Evolutionary conservation across 164 flowering plant genomes (phyloP).

Genomic region (Hamamelis virginiana): DNA sequence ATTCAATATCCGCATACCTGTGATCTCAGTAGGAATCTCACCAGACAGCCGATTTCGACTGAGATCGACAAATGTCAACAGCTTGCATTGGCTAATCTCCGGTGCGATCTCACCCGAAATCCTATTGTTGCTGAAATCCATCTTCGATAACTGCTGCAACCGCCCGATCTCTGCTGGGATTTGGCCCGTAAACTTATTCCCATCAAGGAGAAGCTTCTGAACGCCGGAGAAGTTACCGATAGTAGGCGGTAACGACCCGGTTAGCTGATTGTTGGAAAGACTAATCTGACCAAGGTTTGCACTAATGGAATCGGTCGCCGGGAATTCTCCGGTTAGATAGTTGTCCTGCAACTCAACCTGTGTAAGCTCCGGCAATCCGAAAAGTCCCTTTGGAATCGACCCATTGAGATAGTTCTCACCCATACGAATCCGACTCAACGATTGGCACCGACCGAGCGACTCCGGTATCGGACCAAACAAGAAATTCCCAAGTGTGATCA

Average conservation of each 20-base stretch:
- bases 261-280: slow-evolving; percentile 77
- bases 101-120: slow-evolving; percentile 70
- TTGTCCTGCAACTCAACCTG: slow-evolving; percentile 93
- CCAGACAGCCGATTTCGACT: slow-evolving; percentile 81
- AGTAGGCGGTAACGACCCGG: slow-evolving; percentile 65
- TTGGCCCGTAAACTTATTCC: slow-evolving; percentile 71
- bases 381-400: slow-evolving; percentile 76
- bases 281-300: slow-evolving; percentile 72
- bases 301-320: slow-evolving; percentile 40
- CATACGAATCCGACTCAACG: slow-evolving; percentile 75
- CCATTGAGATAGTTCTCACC: slow-evolving; percentile 88
- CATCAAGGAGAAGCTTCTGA: slow-evolving; percentile 88
- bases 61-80: slow-evolving; percentile 79
- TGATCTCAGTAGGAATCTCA: slow-evolving; percentile 72
- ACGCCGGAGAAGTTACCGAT: slow-evolving; percentile 85
- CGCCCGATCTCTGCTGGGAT: slow-evolving; percentile 79
- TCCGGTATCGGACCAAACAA: slow-evolving; percentile 86
- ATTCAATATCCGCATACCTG: slow-evolving; percentile 77
- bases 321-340: slow-evolving; percentile 64
- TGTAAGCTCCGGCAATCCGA: slow-evolving; percentile 58
- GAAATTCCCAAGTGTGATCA: slow-evolving; percentile 76
- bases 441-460: slow-evolving; percentile 66
- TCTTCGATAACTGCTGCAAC: slow-evolving; percentile 85
- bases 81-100: slow-evolving; percentile 79
- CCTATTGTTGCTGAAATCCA: slow-evolving; percentile 78